A percentile compares a stretch with the other conserved stretches of the same genome.
Conservation (phyloP, 2,329 filamentous ascomycete species). For the Juglanconis juglandina region DNA sequence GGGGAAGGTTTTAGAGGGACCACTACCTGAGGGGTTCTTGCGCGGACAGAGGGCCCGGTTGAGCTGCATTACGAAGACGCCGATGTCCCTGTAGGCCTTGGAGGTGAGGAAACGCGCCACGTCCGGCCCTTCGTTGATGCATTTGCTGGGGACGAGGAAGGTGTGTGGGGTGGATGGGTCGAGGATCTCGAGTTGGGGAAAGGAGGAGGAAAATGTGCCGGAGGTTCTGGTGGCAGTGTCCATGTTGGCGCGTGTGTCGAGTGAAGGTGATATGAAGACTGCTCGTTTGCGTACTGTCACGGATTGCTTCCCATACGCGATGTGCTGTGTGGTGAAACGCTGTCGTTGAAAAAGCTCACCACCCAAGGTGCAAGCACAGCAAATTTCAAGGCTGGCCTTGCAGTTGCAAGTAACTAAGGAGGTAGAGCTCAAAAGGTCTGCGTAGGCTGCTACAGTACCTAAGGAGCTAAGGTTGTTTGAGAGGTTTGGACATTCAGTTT, state of each 20-base stretch:
- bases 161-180: conserved; percentile 44
- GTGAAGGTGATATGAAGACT: background rate
- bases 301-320: background rate
- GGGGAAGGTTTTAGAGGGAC: conserved; percentile 43
- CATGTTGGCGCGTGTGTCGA: background rate
- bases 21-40: conserved; percentile 36
- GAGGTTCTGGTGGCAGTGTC: background rate
- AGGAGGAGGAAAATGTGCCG: conserved; percentile 4
- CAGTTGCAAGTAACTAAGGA: too few relatives aligned
- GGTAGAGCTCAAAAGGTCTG: too few relatives aligned
- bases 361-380: too few relatives aligned
- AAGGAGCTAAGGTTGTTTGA: too few relatives aligned
- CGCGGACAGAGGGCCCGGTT: conserved; percentile 81
- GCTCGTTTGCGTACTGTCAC: background rate
- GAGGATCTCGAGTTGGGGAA: conserved; percentile 44
- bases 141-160: conserved; percentile 71
- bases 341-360: too few relatives aligned
- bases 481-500: background rate
- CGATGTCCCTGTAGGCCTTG: conserved; percentile 81
- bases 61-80: conserved; percentile 82
- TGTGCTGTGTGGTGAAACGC: background rate
- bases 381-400: too few relatives aligned
- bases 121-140: conserved; percentile 81
- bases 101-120: conserved; percentile 76
- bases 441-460: too few relatives aligned